Percentiles rank a stretch among this genome's conserved stretches.
Evolutionary conservation across 306 rosid species (phyloP).

Genomic region (Acacia confusa): DNA sequence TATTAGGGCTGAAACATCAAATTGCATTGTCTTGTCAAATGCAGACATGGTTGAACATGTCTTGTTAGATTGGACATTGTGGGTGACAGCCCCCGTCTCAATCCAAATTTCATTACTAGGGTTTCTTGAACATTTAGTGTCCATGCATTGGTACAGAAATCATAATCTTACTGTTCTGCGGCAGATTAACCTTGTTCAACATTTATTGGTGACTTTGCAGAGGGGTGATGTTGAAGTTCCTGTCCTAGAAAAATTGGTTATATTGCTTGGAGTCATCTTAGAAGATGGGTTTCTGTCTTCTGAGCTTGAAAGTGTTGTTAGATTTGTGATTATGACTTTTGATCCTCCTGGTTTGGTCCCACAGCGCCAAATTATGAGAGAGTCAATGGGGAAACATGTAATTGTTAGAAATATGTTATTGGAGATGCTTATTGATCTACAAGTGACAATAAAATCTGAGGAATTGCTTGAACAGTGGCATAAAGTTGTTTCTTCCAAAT

Average conservation of each 20-base stretch:
- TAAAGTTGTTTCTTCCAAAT: constrained; percentile 91
- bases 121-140: constrained; percentile 95
- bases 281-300: constrained; percentile 95
- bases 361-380: constrained; percentile 66
- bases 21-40: constrained; percentile 96
- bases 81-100: constrained; percentile 85
- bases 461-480: constrained; percentile 99
- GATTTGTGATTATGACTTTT: constrained; percentile 98
- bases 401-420: constrained; percentile 95
- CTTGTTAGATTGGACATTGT: constrained; percentile 97
- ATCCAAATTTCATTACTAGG: constrained; percentile 95
- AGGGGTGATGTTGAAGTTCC: constrained; percentile 99
- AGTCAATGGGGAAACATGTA: constrained; percentile 98
- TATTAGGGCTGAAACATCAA: constrained; percentile 81
- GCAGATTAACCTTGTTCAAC: constrained; percentile 92
- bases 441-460: constrained; percentile 85
- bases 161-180: constrained; percentile 96
- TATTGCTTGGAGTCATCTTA: constrained; percentile 92
- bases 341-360: constrained; percentile 84
- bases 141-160: constrained; percentile 98
- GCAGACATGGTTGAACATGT: constrained; percentile 99
- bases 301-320: constrained; percentile 93
- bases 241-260: constrained; percentile 91
- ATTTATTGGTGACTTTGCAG: constrained; percentile 91
- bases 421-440: constrained; percentile 99